Evolutionary conservation across 257 asterid genomes (phyloP).

Genomic region (Thymus mandschuricus): DNA sequence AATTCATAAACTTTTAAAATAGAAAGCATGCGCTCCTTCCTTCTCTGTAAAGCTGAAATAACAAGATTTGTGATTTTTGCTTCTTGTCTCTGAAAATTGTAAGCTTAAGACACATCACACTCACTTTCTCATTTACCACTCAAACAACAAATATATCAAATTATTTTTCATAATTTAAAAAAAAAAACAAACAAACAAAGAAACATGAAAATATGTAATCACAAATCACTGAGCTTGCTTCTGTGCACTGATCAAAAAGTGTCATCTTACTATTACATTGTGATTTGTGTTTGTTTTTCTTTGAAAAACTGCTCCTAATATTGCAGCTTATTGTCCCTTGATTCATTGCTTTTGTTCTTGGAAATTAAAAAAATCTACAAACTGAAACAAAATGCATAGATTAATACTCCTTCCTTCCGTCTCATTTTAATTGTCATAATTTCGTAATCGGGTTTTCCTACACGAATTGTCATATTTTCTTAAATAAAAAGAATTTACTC

Average conservation of each 20-base stretch:
- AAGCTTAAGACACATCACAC: constrained; percentile 30
- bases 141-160: background rate
- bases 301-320: constrained; percentile 22
- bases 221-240: constrained; percentile 1
- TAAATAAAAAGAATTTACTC: too few species aligned
- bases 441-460: too few species aligned
- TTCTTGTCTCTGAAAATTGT: constrained; percentile 17
- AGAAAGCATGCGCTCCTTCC: constrained; percentile 31
- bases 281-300: constrained; percentile 37
- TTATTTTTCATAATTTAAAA: background rate
- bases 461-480: too few species aligned
- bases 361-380: background rate
- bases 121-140: constrained; percentile 30
- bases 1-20: constrained; percentile 23
- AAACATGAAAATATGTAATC: background rate
- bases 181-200: background rate
- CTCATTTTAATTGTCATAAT: too few species aligned
- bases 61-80: background rate
- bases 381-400: background rate
- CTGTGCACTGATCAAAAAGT: background rate
- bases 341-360: constrained; percentile 27
- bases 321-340: constrained; percentile 39
- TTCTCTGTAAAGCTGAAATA: constrained; percentile 33
- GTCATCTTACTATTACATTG: constrained; percentile 23
- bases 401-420: too few species aligned